Evolutionary conservation across 2,329 filamentous ascomycete genomes (phyloP), one percentile per base, ranked within the genome.

Genomic region (Monosporascus sp.): DNA sequence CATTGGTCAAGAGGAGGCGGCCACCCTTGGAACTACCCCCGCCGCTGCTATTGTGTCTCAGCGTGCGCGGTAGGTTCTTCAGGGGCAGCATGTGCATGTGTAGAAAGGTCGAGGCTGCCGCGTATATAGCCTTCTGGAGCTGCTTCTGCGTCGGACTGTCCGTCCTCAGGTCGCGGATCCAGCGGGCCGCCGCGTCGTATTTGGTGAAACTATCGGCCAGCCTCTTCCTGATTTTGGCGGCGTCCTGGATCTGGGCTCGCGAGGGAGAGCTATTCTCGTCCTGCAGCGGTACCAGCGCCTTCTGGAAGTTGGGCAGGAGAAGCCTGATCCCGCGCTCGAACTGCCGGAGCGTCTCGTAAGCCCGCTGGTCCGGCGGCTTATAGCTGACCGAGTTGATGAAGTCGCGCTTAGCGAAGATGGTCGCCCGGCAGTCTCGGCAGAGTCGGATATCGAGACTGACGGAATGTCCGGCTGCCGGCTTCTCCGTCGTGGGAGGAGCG

Each of bases 21-120:
- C 58, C 31, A 11, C 9, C 56, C 38, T 60, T 60, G 1, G 63
- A 63, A 1, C 67, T 63, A 6, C 59, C 57, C 3, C 64, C 65
- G 43, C 72, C 72, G 3, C 72, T 69, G 7, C 72, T 71, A 50
- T 74, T 75, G 3, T 65, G 64, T 24, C 79, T 82, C 17, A 91
- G 75, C 58, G 90, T 75, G 43, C 83, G 82, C 0, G 88, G 88
- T 0, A 91, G 74, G 27, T 83, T 82, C 66, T 90, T 95, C 15
- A 97, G 75, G 0, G 92, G 90, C 8, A 97, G 79, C 89, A 97
- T 95, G 64, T 97, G 90, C 4, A 90, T 80, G 64, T 96, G 91
- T 5, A 97, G 73, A 63, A 97, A 97, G 48, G 81, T 81, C 50
- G 87, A 90, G 1, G 91, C 89, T 60, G 92, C 87, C 38, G 87